Evolutionary conservation across 768 basidiomycete species (phyloP), one percentile per base, ranked within the genome.

Genomic region (Mycena kentingensis): DNA sequence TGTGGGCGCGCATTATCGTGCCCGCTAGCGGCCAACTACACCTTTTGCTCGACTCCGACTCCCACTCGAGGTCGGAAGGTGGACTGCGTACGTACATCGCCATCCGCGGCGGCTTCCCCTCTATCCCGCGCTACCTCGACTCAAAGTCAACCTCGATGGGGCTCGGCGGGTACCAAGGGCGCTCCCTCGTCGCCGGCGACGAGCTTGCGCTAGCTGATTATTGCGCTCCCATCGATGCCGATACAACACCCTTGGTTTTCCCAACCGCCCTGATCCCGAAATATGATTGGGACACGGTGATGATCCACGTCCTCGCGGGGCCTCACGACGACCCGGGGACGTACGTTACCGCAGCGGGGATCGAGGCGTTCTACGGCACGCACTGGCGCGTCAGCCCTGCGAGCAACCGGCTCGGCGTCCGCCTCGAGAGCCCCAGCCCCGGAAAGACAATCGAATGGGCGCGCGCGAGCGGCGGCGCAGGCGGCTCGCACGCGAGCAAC

Each of bases 401-500:
- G 1, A 82, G 81, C 57, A 86, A 85, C 56, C 73, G 85, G 19
- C 78, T 83, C 62, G 87, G 87, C 3, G 79, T 86, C 39, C 77
- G 86, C 4, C 70, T 89, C 2, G 76, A 84, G 36, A 63, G 64
- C 4, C 22, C 60, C n/a, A n/a, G n/a, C n/a, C n/a, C n/a, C n/a
- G n/a, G n/a, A 3, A 62, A 66, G 4, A 74, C 70, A 29, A 76
- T 87, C 34, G 55, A 65, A 5, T 88, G 83, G 82, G 77, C 83
- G 0, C 71, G 84, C 29, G 51, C 52, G 5, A 79, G 71, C 36
- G 85, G 86, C 12, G 85, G 85, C 0, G 79, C 86, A 54, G 87
- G 85, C 2, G 86, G 85, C 0, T 79, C 81, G 15, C 87, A 88
- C 60, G 84, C 85, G 0, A 80, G 79, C 34, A 88, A 88, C 55